Evolutionary conservation across 1,139 yeast genomes (phyloP).

Genomic region (Yamadazyma epiphylla): DNA sequence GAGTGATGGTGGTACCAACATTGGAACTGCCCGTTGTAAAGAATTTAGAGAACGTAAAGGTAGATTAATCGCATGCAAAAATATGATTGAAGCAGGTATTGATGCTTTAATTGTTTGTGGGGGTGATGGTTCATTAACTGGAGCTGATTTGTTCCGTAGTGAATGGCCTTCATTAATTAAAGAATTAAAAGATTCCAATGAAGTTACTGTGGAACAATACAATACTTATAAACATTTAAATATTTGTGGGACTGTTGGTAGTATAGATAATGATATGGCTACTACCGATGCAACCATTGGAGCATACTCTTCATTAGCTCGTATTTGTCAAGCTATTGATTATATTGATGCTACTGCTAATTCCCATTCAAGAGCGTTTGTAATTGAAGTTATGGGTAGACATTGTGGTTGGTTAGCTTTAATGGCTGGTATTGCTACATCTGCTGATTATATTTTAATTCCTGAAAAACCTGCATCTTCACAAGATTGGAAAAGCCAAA

Average conservation of each 20-base stretch:
- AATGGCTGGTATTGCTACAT: constrained; percentile 93
- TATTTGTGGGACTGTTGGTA: constrained; percentile 93
- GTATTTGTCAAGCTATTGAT: constrained; percentile 92
- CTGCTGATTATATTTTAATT: constrained; percentile 90
- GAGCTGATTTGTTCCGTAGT: constrained; percentile 88
- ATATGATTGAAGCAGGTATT: constrained; percentile 82
- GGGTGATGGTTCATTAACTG: constrained; percentile 97
- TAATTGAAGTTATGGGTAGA: constrained; percentile 98
- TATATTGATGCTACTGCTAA: constrained; percentile 96
- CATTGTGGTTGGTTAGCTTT: constrained; percentile 98
- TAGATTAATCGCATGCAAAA: constrained; percentile 75
- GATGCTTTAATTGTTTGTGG: constrained; percentile 98
- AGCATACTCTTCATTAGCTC: constrained; percentile 87
- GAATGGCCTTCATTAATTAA: constrained; percentile 89
- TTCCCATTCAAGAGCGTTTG: constrained; percentile 96
- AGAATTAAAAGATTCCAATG: constrained; percentile 57
- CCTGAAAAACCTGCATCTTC: constrained; percentile 79
- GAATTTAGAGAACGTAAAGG: constrained; percentile 85
- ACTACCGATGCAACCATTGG: constrained; percentile 96
- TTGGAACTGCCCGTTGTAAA: constrained; percentile 92
- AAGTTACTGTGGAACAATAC: constrained; percentile 54
- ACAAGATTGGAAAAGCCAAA: constrained; percentile 71
- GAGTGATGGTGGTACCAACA: constrained; percentile 88
- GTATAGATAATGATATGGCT: constrained; percentile 97
- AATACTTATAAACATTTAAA: constrained; percentile 68